Base-by-base conservation (phyloP, 78 protist genomes). In the Salpingoeca rosetta region DNA sequence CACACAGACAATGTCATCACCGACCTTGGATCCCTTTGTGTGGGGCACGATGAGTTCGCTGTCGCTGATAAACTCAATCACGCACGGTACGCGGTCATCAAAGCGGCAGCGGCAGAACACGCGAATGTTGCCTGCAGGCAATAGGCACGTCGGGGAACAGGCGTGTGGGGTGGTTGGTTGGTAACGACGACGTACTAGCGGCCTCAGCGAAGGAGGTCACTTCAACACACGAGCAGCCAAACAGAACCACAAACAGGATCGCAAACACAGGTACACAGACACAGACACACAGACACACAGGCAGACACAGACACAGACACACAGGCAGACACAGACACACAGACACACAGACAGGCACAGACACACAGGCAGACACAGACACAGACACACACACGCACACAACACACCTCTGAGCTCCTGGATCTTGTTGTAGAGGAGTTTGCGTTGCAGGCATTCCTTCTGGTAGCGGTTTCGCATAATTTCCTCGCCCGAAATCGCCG, bases 101-200 rank as follows among this genome's bases (percentile, higher is more conserved):
- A 3, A 94, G 1, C 95, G 85, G 74, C 89, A 56, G 25, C 95
- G 87, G 44, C 93, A 90, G 83, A 88, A 93, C 35, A 93, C 93
- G 35, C 95, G 87, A 73, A 93, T 90, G 85, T 90, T 93, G 44
- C 95, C 65, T 51, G 65, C 65, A 51, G 31, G 17, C 7, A 51
- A n/a, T n/a, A n/a, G n/a, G n/a, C n/a, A n/a, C n/a, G n/a, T n/a
- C n/a, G n/a, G n/a, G n/a, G n/a, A n/a, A n/a, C n/a, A n/a, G n/a
- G n/a, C n/a, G n/a, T n/a, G n/a, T n/a, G n/a, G n/a, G n/a, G n/a
- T n/a, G n/a, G n/a, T n/a, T n/a, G n/a, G n/a, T n/a, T n/a, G n/a
- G n/a, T n/a, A n/a, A n/a, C n/a, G n/a, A n/a, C n/a, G n/a, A n/a
- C n/a, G n/a, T n/a, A n/a, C n/a, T n/a, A n/a, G n/a, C n/a, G n/a